Percentiles rank a stretch among this genome's conserved stretches.
Evolutionary conservation across 345 rosid genomes (phyloP).

Genomic region (Crucihimalaya himalaica): DNA sequence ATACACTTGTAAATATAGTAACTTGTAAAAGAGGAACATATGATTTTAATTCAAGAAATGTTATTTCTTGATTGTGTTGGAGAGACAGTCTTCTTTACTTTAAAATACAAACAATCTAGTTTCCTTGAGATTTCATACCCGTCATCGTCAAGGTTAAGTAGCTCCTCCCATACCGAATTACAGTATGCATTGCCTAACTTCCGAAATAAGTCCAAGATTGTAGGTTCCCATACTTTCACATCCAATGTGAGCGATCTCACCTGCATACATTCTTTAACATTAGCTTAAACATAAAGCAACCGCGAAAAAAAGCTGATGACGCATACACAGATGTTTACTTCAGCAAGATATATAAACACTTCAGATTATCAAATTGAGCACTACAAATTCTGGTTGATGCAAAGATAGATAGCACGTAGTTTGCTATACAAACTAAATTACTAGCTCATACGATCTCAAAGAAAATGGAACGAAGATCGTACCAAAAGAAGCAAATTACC

Average conservation of each 20-base stretch:
- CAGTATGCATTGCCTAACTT: slow-evolving; percentile 74
- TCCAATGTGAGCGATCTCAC: slow-evolving; percentile 85
- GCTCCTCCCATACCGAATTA: slow-evolving; percentile 81
- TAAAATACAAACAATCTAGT: not conserved
- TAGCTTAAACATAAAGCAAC: not conserved
- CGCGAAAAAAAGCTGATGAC: not conserved
- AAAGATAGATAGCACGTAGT: not conserved
- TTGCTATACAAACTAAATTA: not conserved
- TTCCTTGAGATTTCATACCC: slow-evolving; percentile 46
- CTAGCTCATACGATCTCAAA: slow-evolving; percentile 7
- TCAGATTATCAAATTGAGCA: not conserved
- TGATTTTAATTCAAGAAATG: not conserved
- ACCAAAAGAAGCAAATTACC: slow-evolving; percentile 45
- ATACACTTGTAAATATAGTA: not conserved
- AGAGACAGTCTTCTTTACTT: not conserved
- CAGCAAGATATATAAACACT: not conserved
- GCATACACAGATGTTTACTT: not conserved
- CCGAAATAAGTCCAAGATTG: slow-evolving; percentile 66
- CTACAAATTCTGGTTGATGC: not conserved
- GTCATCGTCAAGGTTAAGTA: slow-evolving; percentile 44
- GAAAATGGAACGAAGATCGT: not conserved
- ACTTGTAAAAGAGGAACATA: not conserved
- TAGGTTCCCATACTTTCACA: slow-evolving; percentile 90
- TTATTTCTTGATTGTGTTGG: not conserved
- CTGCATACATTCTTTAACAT: slow-evolving; percentile 44